Conservation (phyloP, 306 rosid species). For the Casuarina cunninghamiana region DNA sequence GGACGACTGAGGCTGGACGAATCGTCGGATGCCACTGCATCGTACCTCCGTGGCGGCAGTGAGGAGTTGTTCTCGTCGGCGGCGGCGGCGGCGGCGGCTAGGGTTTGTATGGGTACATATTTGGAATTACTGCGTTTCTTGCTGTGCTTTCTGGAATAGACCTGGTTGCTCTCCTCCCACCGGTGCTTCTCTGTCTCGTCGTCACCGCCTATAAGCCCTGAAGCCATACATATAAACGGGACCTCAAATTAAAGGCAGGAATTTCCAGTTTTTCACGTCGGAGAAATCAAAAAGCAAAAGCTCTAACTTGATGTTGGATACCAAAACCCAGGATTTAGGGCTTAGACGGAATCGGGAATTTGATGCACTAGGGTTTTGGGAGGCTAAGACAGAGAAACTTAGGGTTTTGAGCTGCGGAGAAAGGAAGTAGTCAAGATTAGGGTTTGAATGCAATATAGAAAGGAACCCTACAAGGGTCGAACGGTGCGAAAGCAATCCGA, state of each 20-base stretch:
- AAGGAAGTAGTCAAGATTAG: not conserved
- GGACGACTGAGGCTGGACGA: constrained; percentile 37
- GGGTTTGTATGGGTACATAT: constrained; percentile 16
- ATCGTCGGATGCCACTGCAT: constrained; percentile 41
- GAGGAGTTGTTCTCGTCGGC: constrained; percentile 16
- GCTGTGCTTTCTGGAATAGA: constrained; percentile 64
- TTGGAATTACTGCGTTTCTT: constrained; percentile 46
- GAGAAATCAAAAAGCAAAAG: not conserved
- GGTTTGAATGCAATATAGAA: not conserved
- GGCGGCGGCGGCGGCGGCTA: not conserved
- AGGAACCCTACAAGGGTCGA: not conserved
- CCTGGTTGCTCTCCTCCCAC: constrained; percentile 48
- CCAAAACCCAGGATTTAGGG: constrained; percentile 6
- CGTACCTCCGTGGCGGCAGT: constrained; percentile 18
- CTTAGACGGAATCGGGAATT: constrained; percentile 1
- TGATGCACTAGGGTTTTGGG: not conserved
- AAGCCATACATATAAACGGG: constrained; percentile 82
- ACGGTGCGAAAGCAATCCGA: not conserved
- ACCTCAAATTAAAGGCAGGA: not conserved
- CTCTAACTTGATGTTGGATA: not conserved
- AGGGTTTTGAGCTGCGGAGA: not conserved
- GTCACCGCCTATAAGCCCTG: constrained; percentile 64
- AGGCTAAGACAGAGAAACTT: not conserved
- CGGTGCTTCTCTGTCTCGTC: constrained; percentile 55
- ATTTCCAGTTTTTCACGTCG: not conserved